phyloP scores from a whole-genome alignment of 495 filamentous ascomycete genomes.

The Platismatia glauca region DNA sequence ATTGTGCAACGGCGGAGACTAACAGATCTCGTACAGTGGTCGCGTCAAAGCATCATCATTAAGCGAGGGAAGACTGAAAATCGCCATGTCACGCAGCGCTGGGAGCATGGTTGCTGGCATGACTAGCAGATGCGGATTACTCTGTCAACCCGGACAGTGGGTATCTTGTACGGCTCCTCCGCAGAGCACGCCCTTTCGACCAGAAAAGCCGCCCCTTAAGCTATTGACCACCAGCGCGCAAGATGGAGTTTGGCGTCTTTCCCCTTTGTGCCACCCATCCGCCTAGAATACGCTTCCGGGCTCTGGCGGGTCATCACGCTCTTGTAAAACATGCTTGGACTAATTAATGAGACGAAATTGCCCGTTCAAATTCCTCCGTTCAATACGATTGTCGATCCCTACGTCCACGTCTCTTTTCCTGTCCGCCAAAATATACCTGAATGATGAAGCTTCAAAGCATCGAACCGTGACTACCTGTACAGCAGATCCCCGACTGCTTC shows the following conservation, averaged over 20 bases:
- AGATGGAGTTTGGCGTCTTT: neutral
- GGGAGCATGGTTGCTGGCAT: neutral
- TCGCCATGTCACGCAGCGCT: neutral
- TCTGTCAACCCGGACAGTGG: neutral
- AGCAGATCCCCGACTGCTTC: no score
- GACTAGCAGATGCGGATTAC: neutral
- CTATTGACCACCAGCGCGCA: neutral
- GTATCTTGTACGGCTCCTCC: neutral
- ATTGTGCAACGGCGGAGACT: neutral
- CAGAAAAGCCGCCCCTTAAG: neutral
- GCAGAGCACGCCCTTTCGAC: neutral
- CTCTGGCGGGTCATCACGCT: no score
- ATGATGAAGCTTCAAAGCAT: no score
- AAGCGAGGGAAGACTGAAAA: neutral
- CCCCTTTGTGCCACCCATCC: neutral
- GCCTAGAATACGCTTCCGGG: neutral
- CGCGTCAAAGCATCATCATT: neutral
- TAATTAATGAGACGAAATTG: no score
- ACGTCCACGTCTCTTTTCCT: no score
- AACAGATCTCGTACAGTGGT: neutral
- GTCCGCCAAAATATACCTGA: no score
- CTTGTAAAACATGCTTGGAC: neutral
- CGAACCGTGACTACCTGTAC: no score
- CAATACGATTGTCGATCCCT: no score
- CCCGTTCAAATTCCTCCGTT: no score